Conservation (phyloP, 2,329 filamentous ascomycete species). For the Penicillium sp. region DNA sequence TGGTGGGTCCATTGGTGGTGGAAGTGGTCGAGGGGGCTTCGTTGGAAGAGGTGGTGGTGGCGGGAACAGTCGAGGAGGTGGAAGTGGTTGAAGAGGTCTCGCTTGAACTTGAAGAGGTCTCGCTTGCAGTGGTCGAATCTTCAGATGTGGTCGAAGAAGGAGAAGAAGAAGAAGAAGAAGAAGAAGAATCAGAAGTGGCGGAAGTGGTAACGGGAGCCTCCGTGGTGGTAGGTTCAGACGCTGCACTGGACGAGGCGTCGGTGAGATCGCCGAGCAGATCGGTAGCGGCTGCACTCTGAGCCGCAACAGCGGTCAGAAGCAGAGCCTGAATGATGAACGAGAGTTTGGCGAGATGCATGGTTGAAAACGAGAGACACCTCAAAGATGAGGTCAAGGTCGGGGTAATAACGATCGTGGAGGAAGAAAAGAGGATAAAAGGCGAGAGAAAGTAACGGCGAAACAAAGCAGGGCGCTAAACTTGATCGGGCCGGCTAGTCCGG, state of each 20-base stretch:
- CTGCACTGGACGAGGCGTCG: slow-evolving; percentile 4
- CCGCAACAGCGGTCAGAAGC: slow-evolving; percentile 31
- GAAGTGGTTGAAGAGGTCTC: slow-evolving; percentile 16
- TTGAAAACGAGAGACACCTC: slow-evolving; percentile 11
- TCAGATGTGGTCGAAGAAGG: slow-evolving; percentile 9
- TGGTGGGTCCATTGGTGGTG: slow-evolving; percentile 10
- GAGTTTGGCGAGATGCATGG: slow-evolving; percentile 31
- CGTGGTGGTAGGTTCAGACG: slow-evolving; percentile 10
- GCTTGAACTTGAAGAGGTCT: slow-evolving; percentile 9
- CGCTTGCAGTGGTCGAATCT: slow-evolving; percentile 11
- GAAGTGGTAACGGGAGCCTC: neutral
- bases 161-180: slow-evolving; percentile 5
- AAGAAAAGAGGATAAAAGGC: slow-evolving; percentile 4
- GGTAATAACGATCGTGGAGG: slow-evolving; percentile 8
- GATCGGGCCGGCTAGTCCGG: slow-evolving; percentile 10
- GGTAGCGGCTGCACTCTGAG: slow-evolving; percentile 24
- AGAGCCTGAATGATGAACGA: slow-evolving; percentile 33
- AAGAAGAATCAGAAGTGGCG: slow-evolving; percentile 10
- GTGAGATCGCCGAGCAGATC: slow-evolving; percentile 14
- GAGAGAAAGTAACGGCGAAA: too few relatives aligned
- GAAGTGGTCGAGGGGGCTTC: slow-evolving; percentile 1
- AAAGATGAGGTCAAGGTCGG: slow-evolving; percentile 6
- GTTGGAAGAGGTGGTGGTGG: slow-evolving; percentile 14
- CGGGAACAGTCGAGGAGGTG: slow-evolving; percentile 9
- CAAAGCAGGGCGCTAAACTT: slow-evolving; percentile 11